Base-by-base conservation (phyloP, 495 filamentous ascomycete species). In the Cairneyella variabilis region DNA sequence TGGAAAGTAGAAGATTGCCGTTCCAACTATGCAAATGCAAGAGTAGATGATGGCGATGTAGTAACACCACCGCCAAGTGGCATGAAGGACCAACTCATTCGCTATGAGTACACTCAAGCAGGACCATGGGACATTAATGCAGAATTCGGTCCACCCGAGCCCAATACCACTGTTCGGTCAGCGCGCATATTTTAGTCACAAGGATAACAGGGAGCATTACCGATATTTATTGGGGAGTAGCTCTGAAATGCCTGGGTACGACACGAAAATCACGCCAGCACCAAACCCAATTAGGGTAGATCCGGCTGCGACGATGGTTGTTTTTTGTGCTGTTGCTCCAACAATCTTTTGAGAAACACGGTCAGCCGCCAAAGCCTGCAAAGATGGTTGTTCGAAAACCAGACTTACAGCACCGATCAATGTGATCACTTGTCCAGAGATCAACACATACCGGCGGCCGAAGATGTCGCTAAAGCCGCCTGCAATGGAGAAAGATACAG, bases 381-480 rank as follows among this genome's bases (percentile, higher is more conserved):
- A 25, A 30, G 10, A 28, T 34, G n/a, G 17, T 23, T n/a, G n/a
- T n/a, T n/a, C 8, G 26, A 44, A 20, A 42, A 3, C 2, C 17
- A 8, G 16, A 51, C 46, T 51, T 57, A 57, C 54, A 34, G 46
- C 56, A 16, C 67, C 66, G 32, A 67, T 48, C 27, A 67, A 28
- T 3, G 46, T 56, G 16, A 68, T 28, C 8, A 57, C 51, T 22
- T 55, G 55, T 18, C 61, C 64, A 12, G 37, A 48, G 9, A 68
- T 59, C 37, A 66, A 48, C 26, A 64, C 43, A 34, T 50, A 63
- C 20, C 64, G 52, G 11, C 67, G 64, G 30, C 67, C 66, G 39
- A 66, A 70, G 21, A 70, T 68, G 37, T 68, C 67, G 32, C 54
- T 57, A 18, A 70, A 43, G 3, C 59, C 55, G 23, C 67, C 67